phyloP scores from a whole-genome alignment of 306 rosid genomes.

The Vicia sativa region DNA sequence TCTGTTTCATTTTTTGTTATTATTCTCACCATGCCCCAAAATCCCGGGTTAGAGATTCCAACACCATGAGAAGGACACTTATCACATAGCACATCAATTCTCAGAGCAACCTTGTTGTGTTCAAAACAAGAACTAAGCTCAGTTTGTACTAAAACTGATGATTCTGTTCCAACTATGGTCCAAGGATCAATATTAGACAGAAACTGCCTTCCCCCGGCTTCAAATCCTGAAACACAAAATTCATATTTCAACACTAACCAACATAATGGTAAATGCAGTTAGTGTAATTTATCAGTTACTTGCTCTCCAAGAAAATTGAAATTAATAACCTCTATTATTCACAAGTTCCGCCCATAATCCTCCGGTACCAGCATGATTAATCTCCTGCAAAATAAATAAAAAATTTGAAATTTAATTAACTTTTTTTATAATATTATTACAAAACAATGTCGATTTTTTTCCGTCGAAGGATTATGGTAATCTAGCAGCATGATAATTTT shows the following conservation, averaged over 20 bases:
- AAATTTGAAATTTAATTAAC: neutral
- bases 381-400: conserved; percentile 37
- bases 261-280: neutral
- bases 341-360: conserved; percentile 60
- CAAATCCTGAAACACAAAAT: conserved; percentile 65
- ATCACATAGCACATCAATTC: conserved; percentile 60
- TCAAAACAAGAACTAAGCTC: conserved; percentile 70
- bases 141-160: conserved; percentile 53
- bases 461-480: too few species aligned
- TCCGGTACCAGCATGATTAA: conserved; percentile 54
- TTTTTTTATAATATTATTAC: too few species aligned
- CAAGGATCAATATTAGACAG: conserved; percentile 80
- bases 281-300: neutral
- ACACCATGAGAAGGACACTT: conserved; percentile 50
- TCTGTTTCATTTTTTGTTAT: neutral
- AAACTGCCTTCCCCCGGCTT: conserved; percentile 68
- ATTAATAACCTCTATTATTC: conserved; percentile 42
- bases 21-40: conserved; percentile 74
- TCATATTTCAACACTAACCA: neutral
- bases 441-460: too few species aligned
- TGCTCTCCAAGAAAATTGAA: neutral
- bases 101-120: conserved; percentile 68
- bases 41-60: conserved; percentile 80
- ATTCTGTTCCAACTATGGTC: conserved; percentile 65
- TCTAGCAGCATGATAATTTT: neutral